Percentiles rank a stretch among this genome's conserved stretches.
Conservation (phyloP, 1,139 yeast genomes). For the Torulaspora pretoriensis region DNA sequence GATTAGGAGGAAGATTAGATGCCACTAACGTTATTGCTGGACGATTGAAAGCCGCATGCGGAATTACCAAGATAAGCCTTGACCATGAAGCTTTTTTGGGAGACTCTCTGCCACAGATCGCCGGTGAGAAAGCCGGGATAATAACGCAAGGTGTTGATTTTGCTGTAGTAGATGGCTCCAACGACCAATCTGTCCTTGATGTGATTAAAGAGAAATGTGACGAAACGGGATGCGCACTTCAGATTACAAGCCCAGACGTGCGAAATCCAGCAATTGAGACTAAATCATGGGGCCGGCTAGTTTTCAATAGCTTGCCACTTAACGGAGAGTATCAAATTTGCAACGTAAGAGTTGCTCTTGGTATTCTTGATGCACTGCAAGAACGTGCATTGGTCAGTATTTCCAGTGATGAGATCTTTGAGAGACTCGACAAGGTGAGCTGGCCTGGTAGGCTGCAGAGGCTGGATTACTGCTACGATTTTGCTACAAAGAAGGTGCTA, state of each 20-base stretch:
- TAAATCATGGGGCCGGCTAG: constrained; percentile 37
- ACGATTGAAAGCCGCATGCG: constrained; percentile 52
- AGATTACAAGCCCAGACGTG: constrained; percentile 31
- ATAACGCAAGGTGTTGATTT: constrained; percentile 53
- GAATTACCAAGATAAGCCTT: constrained; percentile 75
- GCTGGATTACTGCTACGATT: constrained; percentile 33
- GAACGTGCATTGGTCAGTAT: constrained; percentile 19
- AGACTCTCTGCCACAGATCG: constrained; percentile 55
- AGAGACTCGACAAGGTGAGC: constrained; percentile 49
- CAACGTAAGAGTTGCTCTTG: constrained; percentile 68
- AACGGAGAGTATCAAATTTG: constrained; percentile 67
- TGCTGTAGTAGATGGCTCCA: constrained; percentile 70
- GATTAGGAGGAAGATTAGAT: constrained; percentile 83
- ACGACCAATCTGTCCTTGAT: constrained; percentile 47
- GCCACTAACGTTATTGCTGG: constrained; percentile 69
- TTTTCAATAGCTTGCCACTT: constrained; percentile 42
- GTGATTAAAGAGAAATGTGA: constrained; percentile 37
- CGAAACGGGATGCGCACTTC: constrained; percentile 25
- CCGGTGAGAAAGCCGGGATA: constrained; percentile 79
- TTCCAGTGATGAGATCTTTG: constrained; percentile 38
- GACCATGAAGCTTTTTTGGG: constrained; percentile 84
- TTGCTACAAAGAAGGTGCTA: constrained; percentile 23
- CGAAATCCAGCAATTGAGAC: constrained; percentile 20
- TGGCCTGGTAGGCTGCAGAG: constrained; percentile 68
- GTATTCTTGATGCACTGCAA: constrained; percentile 44